Conservation (phyloP, 257 asterid genomes). For the Osmanthus fragrans region DNA sequence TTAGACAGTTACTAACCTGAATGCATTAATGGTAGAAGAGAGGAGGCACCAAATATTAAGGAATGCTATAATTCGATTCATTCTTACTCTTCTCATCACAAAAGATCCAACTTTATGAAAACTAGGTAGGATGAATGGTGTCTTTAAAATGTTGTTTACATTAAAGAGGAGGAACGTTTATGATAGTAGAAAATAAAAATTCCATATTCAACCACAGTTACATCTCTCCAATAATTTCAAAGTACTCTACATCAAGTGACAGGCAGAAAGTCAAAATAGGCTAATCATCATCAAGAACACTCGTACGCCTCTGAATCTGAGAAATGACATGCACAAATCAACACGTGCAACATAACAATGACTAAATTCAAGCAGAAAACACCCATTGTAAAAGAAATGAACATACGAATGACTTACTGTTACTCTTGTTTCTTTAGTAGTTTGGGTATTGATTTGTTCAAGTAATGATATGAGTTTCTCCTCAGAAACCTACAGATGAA, state of each 20-base stretch:
- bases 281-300: conserved; percentile 87
- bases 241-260: background rate
- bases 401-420: conserved; percentile 58
- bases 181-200: background rate
- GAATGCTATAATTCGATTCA: background rate
- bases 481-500: conserved; percentile 69
- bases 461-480: conserved; percentile 86
- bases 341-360: background rate
- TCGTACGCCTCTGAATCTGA: conserved; percentile 85
- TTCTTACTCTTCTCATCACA: background rate
- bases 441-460: conserved; percentile 95
- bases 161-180: background rate
- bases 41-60: background rate
- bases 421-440: conserved; percentile 85
- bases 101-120: background rate
- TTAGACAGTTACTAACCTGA: background rate
- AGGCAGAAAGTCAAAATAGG: conserved; percentile 8
- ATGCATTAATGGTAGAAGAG: background rate
- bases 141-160: background rate
- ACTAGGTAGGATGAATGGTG: background rate
- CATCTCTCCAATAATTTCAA: background rate
- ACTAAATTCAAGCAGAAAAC: background rate
- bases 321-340: conserved; percentile 12
- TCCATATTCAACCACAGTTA: background rate
- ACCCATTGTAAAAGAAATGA: background rate